These are phyloP conservation scores for Viscum album DNA, from an alignment of 177 flowering plant species.

Conservation along the genomic window DNA sequence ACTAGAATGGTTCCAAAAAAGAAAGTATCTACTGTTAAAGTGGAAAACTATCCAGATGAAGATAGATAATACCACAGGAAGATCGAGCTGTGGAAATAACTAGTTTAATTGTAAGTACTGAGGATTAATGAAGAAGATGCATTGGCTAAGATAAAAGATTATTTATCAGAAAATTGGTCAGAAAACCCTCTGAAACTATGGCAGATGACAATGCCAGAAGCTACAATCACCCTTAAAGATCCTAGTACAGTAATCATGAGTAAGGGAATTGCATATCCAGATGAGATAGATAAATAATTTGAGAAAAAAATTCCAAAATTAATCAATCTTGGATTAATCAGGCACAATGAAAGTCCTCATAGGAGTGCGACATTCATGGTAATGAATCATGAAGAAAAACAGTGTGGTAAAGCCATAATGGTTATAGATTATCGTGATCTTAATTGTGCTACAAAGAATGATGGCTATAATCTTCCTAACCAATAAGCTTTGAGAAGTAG, in stretches of 20 bases:
- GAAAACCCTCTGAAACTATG: not conserved
- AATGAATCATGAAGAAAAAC: not conserved
- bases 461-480: not conserved
- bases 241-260: not conserved
- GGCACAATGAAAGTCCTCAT: not conserved
- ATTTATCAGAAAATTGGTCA: not conserved
- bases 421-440: not conserved
- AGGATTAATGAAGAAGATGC: no score
- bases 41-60: no score
- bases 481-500: not conserved
- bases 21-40: no score
- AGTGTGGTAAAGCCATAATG: not conserved
- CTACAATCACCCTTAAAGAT: not conserved
- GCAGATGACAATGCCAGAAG: not conserved
- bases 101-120: no score
- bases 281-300: not conserved
- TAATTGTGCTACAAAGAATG: not conserved
- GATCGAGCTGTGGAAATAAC: no score
- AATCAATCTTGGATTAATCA: not conserved
- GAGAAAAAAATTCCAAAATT: not conserved
- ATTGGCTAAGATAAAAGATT: not conserved
- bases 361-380: not conserved
- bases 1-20: no score
- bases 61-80: no score
- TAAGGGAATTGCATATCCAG: not conserved